phyloP scores from a whole-genome alignment of 441 rosid genomes.

The Daphne laureola region DNA sequence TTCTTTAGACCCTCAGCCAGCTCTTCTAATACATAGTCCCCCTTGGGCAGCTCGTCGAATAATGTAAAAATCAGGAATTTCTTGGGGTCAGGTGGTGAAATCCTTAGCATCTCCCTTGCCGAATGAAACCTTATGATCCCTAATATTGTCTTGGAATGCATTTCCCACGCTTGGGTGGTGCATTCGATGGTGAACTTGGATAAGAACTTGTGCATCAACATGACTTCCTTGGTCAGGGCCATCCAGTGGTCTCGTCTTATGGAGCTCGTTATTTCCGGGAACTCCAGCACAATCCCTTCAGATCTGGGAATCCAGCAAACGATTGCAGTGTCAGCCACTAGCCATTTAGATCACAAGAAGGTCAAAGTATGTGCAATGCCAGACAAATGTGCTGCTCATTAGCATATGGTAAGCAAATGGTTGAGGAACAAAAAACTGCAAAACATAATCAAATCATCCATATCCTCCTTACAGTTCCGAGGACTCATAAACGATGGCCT shows the following conservation, averaged over 20 bases:
- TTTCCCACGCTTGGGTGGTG: constrained; percentile 67
- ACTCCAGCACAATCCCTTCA: constrained; percentile 79
- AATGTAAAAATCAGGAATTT: constrained; percentile 78
- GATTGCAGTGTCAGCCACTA: neutral
- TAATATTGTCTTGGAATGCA: constrained; percentile 72
- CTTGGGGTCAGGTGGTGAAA: constrained; percentile 66
- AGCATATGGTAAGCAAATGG: too few species aligned
- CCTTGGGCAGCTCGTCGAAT: constrained; percentile 81
- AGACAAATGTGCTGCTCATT: neutral
- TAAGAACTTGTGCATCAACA: constrained; percentile 72
- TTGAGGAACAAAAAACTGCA: neutral
- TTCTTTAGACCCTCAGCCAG: constrained; percentile 61
- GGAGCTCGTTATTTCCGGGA: constrained; percentile 94
- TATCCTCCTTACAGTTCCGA: constrained; percentile 64
- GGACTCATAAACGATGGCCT: constrained; percentile 70
- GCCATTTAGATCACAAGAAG: neutral
- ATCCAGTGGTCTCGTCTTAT: constrained; percentile 94
- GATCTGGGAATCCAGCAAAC: constrained; percentile 30
- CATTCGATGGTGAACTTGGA: constrained; percentile 37
- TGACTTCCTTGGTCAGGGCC: constrained; percentile 57
- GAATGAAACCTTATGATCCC: constrained; percentile 84
- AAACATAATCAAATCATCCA: neutral
- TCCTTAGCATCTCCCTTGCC: constrained; percentile 83
- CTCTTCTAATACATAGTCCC: constrained; percentile 74
- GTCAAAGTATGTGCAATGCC: constrained; percentile 4